Percentiles rank a stretch among this genome's conserved stretches.
Evolutionary conservation across 225 moss, liverwort and hornwort species (phyloP).

Genomic region (Asterella californica): DNA sequence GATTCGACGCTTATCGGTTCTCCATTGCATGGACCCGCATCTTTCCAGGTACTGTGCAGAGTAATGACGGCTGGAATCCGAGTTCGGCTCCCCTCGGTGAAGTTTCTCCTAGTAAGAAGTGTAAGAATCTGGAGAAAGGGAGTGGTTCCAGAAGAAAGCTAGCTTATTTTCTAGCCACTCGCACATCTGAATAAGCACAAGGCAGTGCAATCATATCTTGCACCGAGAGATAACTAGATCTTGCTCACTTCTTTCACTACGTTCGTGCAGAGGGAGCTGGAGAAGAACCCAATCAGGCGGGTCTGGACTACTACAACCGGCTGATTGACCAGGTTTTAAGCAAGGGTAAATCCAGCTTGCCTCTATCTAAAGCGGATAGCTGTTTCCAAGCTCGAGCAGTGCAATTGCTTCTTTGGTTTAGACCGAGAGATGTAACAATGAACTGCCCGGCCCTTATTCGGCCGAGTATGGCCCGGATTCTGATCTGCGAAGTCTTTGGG

Average conservation of each 20-base stretch:
- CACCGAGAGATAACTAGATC: neutral
- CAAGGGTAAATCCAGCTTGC: neutral
- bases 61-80: neutral
- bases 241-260: neutral
- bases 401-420: too few relatives aligned
- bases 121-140: too few relatives aligned
- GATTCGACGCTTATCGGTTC: constrained; percentile 59
- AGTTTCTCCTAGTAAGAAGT: too few relatives aligned
- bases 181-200: neutral
- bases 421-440: too few relatives aligned
- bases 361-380: too few relatives aligned
- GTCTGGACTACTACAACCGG: constrained; percentile 67
- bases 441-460: neutral
- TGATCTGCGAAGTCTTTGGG: neutral
- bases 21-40: constrained; percentile 73
- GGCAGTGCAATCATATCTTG: neutral
- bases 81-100: neutral
- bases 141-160: too few relatives aligned
- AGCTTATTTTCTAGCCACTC: neutral
- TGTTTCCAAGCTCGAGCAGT: too few relatives aligned
- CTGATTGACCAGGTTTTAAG: constrained; percentile 52
- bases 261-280: neutral
- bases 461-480: neutral
- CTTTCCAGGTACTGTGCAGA: constrained; percentile 41
- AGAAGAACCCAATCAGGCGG: constrained; percentile 42